Base-by-base conservation (phyloP, 2,329 filamentous ascomycete genomes). In the Tolypocladium paradoxum region DNA sequence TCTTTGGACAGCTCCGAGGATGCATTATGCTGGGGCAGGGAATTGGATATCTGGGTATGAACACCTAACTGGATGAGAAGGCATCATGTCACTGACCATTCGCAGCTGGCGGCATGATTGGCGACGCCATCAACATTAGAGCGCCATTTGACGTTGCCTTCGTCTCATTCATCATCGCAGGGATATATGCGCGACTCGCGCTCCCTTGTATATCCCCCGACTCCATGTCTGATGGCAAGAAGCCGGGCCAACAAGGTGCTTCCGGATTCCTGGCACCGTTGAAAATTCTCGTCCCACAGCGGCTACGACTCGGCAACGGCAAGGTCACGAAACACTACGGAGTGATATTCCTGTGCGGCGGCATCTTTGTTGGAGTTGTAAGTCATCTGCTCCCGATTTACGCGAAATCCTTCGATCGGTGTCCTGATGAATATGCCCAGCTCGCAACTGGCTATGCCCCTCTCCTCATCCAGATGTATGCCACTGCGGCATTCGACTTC, bases 391-490 rank as follows among this genome's bases (percentile, higher is more conserved):
- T 9, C n/a, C 6, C 37, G 6, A 24, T 24, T 5, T 33, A 6
- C 20, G 14, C 6, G 14, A 7, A 33, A 7, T 35, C 3, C 29
- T 22, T 16, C 9, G 35, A 31, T 12, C 35, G 34, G 2, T 29
- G 27, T 46, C 27, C 24, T 31, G 18, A 37, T n/a, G 12, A 27
- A 18, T 22, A 20, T 3, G 4, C 22, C 7, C 52, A 77, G 62
- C 73, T 87, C 2, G 84, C 85, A 0, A 87, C 85, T 0, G 83
- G 82, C 2, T 88, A 86, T 53, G 83, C 84, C 0, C 80, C 82
- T 0, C 72, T 80, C 0, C 68, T 88, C 0, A 74, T 82, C 34
- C 79, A 82, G 56, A 75, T 82, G 71, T 82, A 81, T 53, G 77
- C 77, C 2, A 81, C 79, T 0, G 74, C 78, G 1, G 70, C 69